Evolutionary conservation across 257 asterid genomes (phyloP).

Genomic region (Solanum gandarillasii): DNA sequence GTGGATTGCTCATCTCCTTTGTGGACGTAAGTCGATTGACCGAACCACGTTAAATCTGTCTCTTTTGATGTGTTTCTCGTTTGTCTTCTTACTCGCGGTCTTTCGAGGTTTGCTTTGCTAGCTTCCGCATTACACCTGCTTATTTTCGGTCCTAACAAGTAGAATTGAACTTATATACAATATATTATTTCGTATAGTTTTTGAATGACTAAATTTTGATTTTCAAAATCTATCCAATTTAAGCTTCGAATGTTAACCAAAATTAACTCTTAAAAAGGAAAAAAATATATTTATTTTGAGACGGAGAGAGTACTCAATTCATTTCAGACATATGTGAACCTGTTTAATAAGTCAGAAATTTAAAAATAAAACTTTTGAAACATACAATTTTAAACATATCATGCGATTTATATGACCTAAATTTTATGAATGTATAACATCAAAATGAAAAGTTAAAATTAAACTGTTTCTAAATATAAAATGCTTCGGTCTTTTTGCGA

Average conservation of each 20-base stretch:
- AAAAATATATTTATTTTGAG: background rate
- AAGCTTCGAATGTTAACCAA: background rate
- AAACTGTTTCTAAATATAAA: background rate
- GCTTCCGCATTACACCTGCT: too few species aligned
- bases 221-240: background rate
- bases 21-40: too few species aligned
- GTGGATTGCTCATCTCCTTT: too few species aligned
- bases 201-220: background rate
- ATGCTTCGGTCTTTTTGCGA: rapidly evolving
- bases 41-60: too few species aligned
- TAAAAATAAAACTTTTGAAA: background rate
- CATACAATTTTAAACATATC: background rate
- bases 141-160: too few species aligned
- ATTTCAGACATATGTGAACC: background rate
- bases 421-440: background rate
- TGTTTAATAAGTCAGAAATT: background rate
- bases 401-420: background rate
- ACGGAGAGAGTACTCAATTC: background rate
- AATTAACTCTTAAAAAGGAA: background rate
- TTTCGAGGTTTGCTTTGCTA: too few species aligned
- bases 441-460: background rate
- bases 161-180: background rate
- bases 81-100: too few species aligned
- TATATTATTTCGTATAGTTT: background rate
- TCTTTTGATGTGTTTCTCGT: too few species aligned